A percentile compares a stretch with the other conserved stretches of the same genome.
phyloP scores from a whole-genome alignment of 2,329 filamentous ascomycete genomes.

The Fusarium napiforme region DNA sequence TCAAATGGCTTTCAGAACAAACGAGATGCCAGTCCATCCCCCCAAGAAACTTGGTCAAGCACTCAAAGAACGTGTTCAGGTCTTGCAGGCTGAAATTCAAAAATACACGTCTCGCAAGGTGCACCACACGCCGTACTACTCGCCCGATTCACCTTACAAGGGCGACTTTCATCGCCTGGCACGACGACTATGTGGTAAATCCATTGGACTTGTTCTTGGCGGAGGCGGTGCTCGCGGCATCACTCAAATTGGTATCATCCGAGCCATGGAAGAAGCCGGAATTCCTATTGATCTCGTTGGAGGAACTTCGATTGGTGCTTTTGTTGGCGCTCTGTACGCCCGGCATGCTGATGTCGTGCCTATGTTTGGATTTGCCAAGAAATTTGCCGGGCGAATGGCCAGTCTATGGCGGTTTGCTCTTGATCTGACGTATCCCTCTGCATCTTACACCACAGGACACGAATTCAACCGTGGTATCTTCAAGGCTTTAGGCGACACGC shows the following conservation, averaged over 20 bases:
- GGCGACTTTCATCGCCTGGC: conserved; percentile 96
- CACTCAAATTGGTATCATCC: conserved; percentile 91
- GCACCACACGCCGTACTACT: conserved; percentile 89
- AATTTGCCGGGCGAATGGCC: conserved; percentile 97
- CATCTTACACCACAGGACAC: conserved; percentile 96
- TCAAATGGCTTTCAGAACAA: conserved; percentile 88
- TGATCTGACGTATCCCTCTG: conserved; percentile 94
- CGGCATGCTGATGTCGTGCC: conserved; percentile 96
- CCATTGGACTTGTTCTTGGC: conserved; percentile 91
- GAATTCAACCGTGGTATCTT: conserved; percentile 99
- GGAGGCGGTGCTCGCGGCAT: conserved; percentile 94
- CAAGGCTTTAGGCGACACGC: conserved; percentile 95
- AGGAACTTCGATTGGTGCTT: conserved; percentile 94
- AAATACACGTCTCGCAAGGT: conserved; percentile 96
- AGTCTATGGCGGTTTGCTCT: conserved; percentile 99
- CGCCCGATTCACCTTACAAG: conserved; percentile 91
- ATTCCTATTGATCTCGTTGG: conserved; percentile 96
- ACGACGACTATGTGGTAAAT: conserved; percentile 89
- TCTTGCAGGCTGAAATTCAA: conserved; percentile 95
- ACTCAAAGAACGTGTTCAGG: conserved; percentile 92
- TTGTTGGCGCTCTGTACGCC: conserved; percentile 94
- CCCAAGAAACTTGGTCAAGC: conserved; percentile 84
- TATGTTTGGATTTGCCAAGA: conserved; percentile 96
- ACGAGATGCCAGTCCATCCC: conserved; percentile 79
- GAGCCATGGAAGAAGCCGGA: conserved; percentile 93